Evolutionary conservation across 768 basidiomycete genomes (phyloP).

Genomic region (Termitomyces sp.): DNA sequence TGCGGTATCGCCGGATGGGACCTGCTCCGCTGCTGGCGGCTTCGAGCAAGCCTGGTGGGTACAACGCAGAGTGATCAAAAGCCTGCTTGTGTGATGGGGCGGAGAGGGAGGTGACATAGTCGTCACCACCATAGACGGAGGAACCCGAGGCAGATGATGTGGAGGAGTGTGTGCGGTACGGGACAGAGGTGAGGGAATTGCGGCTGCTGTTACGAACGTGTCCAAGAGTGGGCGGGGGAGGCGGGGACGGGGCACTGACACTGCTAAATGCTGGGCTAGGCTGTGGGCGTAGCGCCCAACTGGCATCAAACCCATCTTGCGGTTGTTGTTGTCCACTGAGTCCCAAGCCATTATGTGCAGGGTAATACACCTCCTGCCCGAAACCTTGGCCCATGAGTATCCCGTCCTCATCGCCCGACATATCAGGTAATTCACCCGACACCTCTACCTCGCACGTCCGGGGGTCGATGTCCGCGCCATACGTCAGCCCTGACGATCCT

Average conservation of each 20-base stretch:
- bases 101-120: constrained; percentile 49
- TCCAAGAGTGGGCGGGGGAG: constrained; percentile 24
- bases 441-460: constrained; percentile 62
- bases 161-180: constrained; percentile 10
- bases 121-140: constrained; percentile 28
- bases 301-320: constrained; percentile 7
- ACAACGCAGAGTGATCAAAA: constrained; percentile 58
- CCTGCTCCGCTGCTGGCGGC: constrained; percentile 37
- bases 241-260: constrained; percentile 35
- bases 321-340: not conserved
- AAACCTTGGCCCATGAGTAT: constrained; percentile 29
- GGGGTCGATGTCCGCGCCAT: constrained; percentile 35
- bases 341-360: not conserved
- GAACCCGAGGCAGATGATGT: constrained; percentile 25
- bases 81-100: constrained; percentile 67
- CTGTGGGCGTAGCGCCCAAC: constrained; percentile 38
- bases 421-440: constrained; percentile 46
- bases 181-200: constrained; percentile 17
- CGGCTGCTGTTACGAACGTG: constrained; percentile 20
- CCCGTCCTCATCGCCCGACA: constrained; percentile 54
- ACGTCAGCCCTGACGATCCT: constrained; percentile 7
- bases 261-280: constrained; percentile 39
- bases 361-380: constrained; percentile 17
- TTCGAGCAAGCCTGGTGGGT: constrained; percentile 39
- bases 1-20: constrained; percentile 66